Conservation (phyloP, 2,329 filamentous ascomycete genomes). For the Colletotrichum sp. region DNA sequence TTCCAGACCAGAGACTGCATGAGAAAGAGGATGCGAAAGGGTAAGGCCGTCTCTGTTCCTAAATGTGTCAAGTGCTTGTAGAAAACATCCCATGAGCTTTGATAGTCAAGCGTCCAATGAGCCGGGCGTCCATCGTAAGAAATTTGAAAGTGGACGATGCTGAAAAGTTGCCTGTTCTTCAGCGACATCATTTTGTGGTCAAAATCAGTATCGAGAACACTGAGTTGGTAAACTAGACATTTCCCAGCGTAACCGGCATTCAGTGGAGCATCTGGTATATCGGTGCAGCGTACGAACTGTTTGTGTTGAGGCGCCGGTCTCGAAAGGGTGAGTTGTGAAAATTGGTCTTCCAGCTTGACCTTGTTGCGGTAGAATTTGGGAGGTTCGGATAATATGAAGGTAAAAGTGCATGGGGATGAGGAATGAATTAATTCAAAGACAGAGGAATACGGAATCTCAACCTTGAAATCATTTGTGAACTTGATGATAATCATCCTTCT, state of each 20-base stretch:
- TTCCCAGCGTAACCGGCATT: constrained; percentile 41
- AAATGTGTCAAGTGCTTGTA: background rate
- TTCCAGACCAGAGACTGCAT: constrained; percentile 68
- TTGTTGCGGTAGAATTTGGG: constrained; percentile 50
- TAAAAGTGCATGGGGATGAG: constrained; percentile 41
- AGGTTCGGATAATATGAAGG: constrained; percentile 55
- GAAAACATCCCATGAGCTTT: constrained; percentile 27
- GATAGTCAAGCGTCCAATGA: constrained; percentile 16
- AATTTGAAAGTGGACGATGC: constrained; percentile 21
- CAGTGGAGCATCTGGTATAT: constrained; percentile 26
- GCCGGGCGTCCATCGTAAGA: background rate
- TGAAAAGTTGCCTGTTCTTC: constrained; percentile 27
- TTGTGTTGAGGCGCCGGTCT: background rate
- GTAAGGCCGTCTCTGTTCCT: constrained; percentile 35
- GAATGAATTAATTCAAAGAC: constrained; percentile 50
- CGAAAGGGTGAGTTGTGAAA: background rate
- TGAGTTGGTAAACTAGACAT: constrained; percentile 51
- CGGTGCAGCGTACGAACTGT: background rate
- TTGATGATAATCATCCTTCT: constrained; percentile 46
- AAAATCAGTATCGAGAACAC: constrained; percentile 29
- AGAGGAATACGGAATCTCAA: constrained; percentile 51
- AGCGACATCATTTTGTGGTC: constrained; percentile 10
- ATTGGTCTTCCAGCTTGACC: background rate
- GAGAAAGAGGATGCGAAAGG: constrained; percentile 65
- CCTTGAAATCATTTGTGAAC: constrained; percentile 21